Evolutionary conservation across 306 rosid genomes (phyloP), one percentile per base, ranked within the genome.

Genomic region (Neltuma alba): DNA sequence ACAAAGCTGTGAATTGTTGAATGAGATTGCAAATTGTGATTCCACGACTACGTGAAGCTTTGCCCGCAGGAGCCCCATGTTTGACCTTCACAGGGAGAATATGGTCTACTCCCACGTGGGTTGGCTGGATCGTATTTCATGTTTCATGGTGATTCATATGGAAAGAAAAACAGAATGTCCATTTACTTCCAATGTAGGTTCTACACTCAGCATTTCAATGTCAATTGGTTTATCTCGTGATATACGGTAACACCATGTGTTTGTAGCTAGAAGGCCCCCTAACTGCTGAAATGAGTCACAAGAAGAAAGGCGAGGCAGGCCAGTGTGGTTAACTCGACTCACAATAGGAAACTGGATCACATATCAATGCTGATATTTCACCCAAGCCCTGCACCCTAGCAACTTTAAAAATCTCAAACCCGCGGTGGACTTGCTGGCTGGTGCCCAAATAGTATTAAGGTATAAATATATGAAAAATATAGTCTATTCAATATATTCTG

Each of bases 401-500:
- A 30, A 30, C 70, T 67, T 28, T 12, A 65, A 74, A 68, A 81
- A 65, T 55, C 73, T 28, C 14, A 54, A 36, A 50, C 34, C 63
- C 33, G 48, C 9, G 55, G 34, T 38, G 7, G 41, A 38, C 41
- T 38, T 38, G 1, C 7, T 38, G 41, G 1, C 9, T 7, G 7
- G 79, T 48, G 78, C 37, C 62, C 5, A 40, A n/a, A 79, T 70
- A 80, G 81, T 85, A 70, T 61, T 67, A 83, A 85, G 75, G 62
- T 81, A 79, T 79, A 77, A 74, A 76, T 74, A 45, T 72, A 79
- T 81, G 72, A n/a, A 79, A 77, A 87, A 80, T 80, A 80, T 83
- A 84, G 78, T 83, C 82, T 85, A 85, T 82, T 87, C 84, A 85
- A 80, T 75, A 83, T 81, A 83, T 70, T 85, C 76, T 41, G 86